Evolutionary conservation across 371 early-diverging fungal genomes (phyloP), one percentile per base, ranked within the genome.

Genomic region (Funneliformis caledonium): DNA sequence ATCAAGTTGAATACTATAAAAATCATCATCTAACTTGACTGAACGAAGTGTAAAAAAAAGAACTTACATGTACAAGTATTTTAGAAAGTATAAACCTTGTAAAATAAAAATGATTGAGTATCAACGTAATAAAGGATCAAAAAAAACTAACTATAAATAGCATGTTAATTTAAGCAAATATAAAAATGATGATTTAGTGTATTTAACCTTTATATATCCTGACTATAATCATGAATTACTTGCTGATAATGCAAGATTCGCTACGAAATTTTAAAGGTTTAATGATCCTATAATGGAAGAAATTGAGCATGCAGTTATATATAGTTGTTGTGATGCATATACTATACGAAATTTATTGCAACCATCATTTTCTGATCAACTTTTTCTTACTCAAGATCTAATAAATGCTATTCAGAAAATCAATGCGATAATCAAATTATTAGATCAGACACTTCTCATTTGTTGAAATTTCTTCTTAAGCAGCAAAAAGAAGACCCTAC

Each of bases 381-480:
- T 43, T 45, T 69, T 69, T 69, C 16, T 69, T 4, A 37, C 19
- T 1, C 60, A 60, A 60, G 62, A 62, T 31, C 10, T 62, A 31
- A 7, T 48, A 1, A 70, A 70, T 48, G 72, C 72, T 0, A 70
- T 70, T 45, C 3, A 70, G 62, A 70, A 70, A 48, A 47, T 70
- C 2, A 70, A 45, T 7, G 2, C 2, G 19, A 26, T 1, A n/a
- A 31, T 6, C 19, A 70, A 47, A 70, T 70, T 70, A 12, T 5
- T 47, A 22, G 22, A 14, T 43, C 16, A 45, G 47, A 43, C 12
- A 19, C 72, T 45, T 47, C 72, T 45, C 0, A 65, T 8, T 65
- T 70, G 11, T 47, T 70, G 4, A 70, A 70, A 2, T 48, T n/a
- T 70, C 72, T 70, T 45, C 47, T 70, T 70, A 16, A 70, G 6